phyloP scores from a whole-genome alignment of 2,329 filamentous ascomycete species.

The Balansia obtecta region DNA sequence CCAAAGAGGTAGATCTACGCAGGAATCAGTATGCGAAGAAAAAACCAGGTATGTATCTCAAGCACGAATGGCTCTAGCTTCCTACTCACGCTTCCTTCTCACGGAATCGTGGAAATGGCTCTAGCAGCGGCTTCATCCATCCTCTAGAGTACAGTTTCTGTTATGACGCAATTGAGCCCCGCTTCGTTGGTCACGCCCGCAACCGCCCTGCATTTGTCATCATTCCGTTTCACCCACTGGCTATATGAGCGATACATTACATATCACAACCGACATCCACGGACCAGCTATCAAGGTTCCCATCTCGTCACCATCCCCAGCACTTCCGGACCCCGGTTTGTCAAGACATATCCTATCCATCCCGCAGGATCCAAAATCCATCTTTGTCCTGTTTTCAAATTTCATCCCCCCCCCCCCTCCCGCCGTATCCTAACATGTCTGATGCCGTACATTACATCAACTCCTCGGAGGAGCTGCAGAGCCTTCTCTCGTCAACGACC shows the following conservation, averaged over 20 bases:
- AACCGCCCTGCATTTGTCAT: not conserved
- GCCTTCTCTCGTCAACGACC: constrained; percentile 25
- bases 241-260: not conserved
- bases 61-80: no score
- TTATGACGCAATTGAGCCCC: no score
- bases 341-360: not conserved
- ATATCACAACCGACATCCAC: not conserved
- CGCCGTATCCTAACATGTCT: constrained; percentile 1
- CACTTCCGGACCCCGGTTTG: not conserved
- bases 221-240: not conserved
- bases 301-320: not conserved
- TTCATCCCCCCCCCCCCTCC: no score
- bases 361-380: no score
- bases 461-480: constrained; percentile 20
- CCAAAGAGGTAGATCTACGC: no score
- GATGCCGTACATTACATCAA: constrained; percentile 17
- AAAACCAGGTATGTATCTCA: no score
- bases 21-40: no score
- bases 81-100: no score
- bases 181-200: no score
- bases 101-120: constrained; percentile 5
- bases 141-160: no score
- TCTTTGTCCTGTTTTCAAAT: no score
- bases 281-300: not conserved
- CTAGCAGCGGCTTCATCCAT: constrained; percentile 6